Conservation (phyloP, 164 flowering plant species). For the Chimonanthus praecox region DNA sequence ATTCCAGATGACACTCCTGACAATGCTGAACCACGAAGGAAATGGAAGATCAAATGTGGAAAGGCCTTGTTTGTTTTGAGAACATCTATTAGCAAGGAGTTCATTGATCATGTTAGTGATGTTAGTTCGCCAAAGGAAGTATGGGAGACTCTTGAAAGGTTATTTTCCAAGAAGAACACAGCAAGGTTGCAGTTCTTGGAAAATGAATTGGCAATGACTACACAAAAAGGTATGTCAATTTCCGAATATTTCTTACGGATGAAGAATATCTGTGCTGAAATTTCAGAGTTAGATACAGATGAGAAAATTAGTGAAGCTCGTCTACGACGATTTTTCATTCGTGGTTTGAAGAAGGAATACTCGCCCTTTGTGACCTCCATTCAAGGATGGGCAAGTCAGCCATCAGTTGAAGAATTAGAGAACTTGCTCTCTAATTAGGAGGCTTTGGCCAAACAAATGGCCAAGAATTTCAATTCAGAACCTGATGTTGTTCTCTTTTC, state of each 20-base stretch:
- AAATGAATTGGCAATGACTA: constrained; percentile 2
- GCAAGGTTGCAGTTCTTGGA: neutral
- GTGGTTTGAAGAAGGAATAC: neutral
- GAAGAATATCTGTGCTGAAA: neutral
- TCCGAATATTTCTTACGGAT: neutral
- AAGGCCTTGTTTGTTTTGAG: constrained; percentile 4
- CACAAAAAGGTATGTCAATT: neutral
- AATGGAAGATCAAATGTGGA: constrained; percentile 3
- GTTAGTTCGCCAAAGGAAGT: neutral
- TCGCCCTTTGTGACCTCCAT: constrained; percentile 1
- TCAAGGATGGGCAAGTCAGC: constrained; percentile 3
- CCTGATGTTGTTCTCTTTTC: neutral
- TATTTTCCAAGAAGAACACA: neutral
- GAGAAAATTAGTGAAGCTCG: neutral
- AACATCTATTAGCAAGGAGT: neutral
- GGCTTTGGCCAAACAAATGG: neutral
- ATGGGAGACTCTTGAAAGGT: constrained; percentile 6
- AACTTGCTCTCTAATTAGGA: constrained; percentile 4
- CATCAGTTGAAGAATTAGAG: neutral
- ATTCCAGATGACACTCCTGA: neutral
- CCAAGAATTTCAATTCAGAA: neutral
- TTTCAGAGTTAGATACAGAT: neutral
- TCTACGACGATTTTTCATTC: neutral
- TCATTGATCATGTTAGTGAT: neutral
- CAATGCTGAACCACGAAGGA: neutral